Evolutionary conservation across 257 asterid species (phyloP), one percentile per base, ranked within the genome.

Genomic region (Fraxinus excelsior): DNA sequence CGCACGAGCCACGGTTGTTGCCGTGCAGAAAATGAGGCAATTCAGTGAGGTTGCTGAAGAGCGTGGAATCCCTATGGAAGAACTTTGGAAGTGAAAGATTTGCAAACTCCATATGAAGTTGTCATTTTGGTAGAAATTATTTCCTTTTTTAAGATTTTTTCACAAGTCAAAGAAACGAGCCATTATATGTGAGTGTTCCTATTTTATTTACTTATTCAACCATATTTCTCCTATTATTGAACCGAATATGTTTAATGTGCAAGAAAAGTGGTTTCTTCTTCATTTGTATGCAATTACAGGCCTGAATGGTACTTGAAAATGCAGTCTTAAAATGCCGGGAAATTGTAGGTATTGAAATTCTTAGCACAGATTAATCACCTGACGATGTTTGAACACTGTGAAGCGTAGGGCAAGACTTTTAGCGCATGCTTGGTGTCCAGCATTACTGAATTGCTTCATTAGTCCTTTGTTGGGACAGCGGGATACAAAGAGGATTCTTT

Each of bases 61-160:
- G 49, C 96, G 99, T n/a, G 98, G 99, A 42, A 93, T 95, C 76
- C 98, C 98, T 0, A 93, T 95, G 98, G 97, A 93, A 80, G 96
- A 95, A 75, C 82, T 93, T 71, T 95, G 99, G 99, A 95, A 95
- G 85, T 95, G 91, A 89, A 70, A 8, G 26, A 74, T 35, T 14
- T 46, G 19, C 35, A n/a, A 19, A 40, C 44, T 6, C 35, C 31
- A 26, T 62, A 13, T 14, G 32, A 31, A 69, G 18, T 80, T 62
- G 11, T 13, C 19, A 19, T 37, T 66, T 51, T 73, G 74, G 83
- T 79, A 78, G 86, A 69, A 76, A 80, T 21, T 9, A 9, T 8
- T 10, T 60, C 18, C 7, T 3, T 7, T 60, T 3, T 60, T 23
- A 60, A 31, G 1, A 9, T 56, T 60, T 21, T 60, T 25, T 9